Evolutionary conservation across 2,329 filamentous ascomycete species (phyloP).

Genomic region (Phyllosticta paracitricarpa): DNA sequence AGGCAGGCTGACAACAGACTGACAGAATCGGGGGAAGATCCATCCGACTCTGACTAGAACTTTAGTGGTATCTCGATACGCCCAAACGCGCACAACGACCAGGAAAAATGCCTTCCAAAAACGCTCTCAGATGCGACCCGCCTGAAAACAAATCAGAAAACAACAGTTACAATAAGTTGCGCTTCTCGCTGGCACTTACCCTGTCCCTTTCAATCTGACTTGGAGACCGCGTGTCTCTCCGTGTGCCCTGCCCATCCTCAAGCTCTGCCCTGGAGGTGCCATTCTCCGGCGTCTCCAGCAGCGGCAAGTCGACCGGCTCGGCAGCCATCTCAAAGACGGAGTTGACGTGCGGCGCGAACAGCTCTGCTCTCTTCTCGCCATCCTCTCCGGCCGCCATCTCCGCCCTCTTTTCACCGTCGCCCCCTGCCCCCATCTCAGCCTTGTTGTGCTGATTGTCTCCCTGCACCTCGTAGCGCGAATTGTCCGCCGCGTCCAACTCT

Average conservation of each 20-base stretch:
- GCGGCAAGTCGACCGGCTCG: not conserved
- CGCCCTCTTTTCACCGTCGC: not conserved
- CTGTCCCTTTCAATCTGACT: not conserved
- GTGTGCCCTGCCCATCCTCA: not conserved
- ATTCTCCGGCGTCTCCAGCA: conserved; percentile 4
- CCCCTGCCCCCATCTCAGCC: not conserved
- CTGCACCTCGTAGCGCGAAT: conserved; percentile 5
- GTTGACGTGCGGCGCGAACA: not conserved
- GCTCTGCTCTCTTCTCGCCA: not conserved
- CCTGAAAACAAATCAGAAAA: not conserved
- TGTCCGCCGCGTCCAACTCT: conserved; percentile 3
- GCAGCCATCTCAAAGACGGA: conserved; percentile 7
- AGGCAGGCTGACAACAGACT: no score
- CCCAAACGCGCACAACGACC: no score
- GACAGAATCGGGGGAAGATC: no score
- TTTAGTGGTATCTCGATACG: no score
- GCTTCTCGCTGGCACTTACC: not conserved
- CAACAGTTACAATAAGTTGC: not conserved
- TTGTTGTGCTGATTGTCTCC: not conserved
- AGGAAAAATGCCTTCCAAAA: no score
- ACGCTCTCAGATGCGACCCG: no score
- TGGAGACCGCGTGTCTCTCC: not conserved
- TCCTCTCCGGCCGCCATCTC: not conserved
- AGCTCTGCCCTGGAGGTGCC: not conserved
- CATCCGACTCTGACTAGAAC: no score